These are phyloP conservation scores for Boletales sp. DNA, from an alignment of 768 basidiomycete genomes.

Conservation along the genomic window DNA sequence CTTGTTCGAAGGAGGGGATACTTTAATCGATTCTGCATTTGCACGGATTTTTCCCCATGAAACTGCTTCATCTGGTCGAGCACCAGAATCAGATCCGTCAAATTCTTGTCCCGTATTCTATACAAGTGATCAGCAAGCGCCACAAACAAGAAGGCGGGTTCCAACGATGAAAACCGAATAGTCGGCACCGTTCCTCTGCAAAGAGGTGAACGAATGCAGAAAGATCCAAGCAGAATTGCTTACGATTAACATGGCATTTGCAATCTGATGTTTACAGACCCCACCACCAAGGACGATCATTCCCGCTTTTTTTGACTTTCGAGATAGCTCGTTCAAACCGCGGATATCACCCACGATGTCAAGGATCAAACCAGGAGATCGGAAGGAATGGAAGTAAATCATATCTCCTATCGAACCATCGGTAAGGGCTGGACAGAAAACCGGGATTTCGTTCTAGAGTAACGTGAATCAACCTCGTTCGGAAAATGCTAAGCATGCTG, in stretches of 20 bases:
- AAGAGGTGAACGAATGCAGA: constrained; percentile 2
- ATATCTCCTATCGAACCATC: constrained; percentile 99
- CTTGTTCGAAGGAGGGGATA: constrained; percentile 21
- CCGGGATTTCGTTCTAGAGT: constrained; percentile 91
- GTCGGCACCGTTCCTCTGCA: constrained; percentile 94
- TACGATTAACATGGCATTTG: constrained; percentile 99
- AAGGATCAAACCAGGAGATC: constrained; percentile 74
- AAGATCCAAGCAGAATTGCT: constrained; percentile 19
- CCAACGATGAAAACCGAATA: constrained; percentile 92
- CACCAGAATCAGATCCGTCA: constrained; percentile 97
- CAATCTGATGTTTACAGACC: constrained; percentile 99
- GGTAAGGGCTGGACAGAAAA: constrained; percentile 97
- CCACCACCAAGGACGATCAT: constrained; percentile 99
- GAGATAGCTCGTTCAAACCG: constrained; percentile 81
- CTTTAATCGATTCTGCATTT: constrained; percentile 80
- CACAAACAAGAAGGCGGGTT: neutral
- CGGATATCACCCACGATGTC: constrained; percentile 97
- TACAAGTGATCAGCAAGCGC: neutral
- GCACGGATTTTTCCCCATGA: constrained; percentile 98
- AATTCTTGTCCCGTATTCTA: constrained; percentile 99
- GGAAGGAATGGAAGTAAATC: constrained; percentile 98
- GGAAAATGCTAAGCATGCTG: constrained; percentile 8
- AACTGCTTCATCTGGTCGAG: constrained; percentile 94
- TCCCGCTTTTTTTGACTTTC: constrained; percentile 88
- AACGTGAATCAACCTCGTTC: constrained; percentile 23